A percentile compares a stretch with the other conserved stretches of the same genome.
Evolutionary conservation across 257 asterid species (phyloP).

Genomic region (Eustoma russellianum): DNA sequence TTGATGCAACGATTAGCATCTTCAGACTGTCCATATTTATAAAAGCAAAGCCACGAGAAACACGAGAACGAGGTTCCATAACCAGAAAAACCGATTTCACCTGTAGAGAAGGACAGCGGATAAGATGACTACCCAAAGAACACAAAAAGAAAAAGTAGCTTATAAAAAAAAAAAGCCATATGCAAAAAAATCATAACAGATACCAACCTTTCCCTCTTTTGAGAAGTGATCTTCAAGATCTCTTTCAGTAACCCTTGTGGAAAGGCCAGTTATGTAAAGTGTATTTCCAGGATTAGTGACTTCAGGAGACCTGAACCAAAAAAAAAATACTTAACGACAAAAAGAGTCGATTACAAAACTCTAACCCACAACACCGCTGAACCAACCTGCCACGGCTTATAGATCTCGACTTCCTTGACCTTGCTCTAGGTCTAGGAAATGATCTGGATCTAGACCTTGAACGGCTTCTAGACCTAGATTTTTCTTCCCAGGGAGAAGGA

Average conservation of each 20-base stretch:
- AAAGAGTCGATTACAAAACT: no score
- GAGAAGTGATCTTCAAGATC: slow-evolving; percentile 97
- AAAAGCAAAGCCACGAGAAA: slow-evolving; percentile 96
- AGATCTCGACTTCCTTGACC: slow-evolving; percentile 51
- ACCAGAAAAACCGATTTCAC: slow-evolving; percentile 82
- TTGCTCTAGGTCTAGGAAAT: slow-evolving; percentile 50
- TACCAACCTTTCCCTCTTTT: slow-evolving; percentile 64
- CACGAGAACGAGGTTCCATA: slow-evolving; percentile 85
- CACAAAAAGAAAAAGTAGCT: neutral
- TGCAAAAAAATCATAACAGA: no score
- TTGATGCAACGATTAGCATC: slow-evolving; percentile 89
- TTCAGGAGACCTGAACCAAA: slow-evolving; percentile 40
- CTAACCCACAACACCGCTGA: neutral
- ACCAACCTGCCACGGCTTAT: slow-evolving; percentile 70
- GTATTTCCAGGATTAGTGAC: slow-evolving; percentile 63
- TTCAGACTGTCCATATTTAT: slow-evolving; percentile 64
- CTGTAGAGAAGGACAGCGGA: slow-evolving; percentile 22
- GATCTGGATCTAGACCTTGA: slow-evolving; percentile 50
- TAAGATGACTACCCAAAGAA: slow-evolving; percentile 3
- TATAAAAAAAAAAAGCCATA: neutral
- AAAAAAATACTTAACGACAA: neutral
- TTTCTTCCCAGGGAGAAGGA: slow-evolving; percentile 70
- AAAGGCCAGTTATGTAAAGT: slow-evolving; percentile 92
- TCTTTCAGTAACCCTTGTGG: slow-evolving; percentile 89
- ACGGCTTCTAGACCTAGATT: slow-evolving; percentile 51